A percentile compares a stretch with the other conserved stretches of the same genome.
These are phyloP conservation scores for Glycyrrhiza uralensis DNA, from an alignment of 306 rosid species.

Conservation along the genomic window DNA sequence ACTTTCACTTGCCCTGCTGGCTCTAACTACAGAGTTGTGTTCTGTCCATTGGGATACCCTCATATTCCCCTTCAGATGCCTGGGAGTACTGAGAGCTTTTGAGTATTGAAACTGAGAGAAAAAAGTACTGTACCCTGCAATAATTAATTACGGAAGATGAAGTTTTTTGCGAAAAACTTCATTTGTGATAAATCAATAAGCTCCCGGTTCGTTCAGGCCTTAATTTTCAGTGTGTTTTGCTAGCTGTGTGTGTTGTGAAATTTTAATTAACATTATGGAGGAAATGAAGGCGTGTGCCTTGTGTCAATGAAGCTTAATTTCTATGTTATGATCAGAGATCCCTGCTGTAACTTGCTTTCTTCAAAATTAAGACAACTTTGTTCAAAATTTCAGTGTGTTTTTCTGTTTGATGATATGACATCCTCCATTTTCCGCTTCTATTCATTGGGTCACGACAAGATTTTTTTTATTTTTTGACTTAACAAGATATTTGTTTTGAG, in stretches of 20 bases:
- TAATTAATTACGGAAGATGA: too few species aligned
- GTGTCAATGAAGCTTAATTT: background rate
- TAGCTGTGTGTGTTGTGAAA: background rate
- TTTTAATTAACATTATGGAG: too few species aligned
- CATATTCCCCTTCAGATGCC: slow-evolving; percentile 26
- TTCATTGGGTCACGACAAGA: background rate
- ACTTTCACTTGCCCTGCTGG: slow-evolving; percentile 50
- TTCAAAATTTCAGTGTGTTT: too few species aligned
- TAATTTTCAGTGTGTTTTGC: background rate
- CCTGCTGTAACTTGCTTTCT: background rate
- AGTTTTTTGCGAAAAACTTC: background rate
- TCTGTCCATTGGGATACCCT: slow-evolving; percentile 33
- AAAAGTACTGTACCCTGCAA: too few species aligned
- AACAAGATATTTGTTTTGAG: background rate
- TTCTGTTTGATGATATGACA: background rate
- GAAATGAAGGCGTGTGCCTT: background rate
- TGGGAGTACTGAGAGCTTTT: background rate
- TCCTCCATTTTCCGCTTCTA: background rate
- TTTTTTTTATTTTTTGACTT: too few species aligned
- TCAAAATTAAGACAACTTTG: background rate
- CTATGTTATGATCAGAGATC: background rate
- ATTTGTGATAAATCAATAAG: background rate
- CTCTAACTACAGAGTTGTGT: slow-evolving; percentile 41
- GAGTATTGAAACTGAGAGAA: background rate
- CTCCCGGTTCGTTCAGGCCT: background rate